Percentiles rank a stretch among this genome's conserved stretches.
These are phyloP conservation scores for Cercospora zeina DNA, from an alignment of 2,329 filamentous ascomycete species.

Conservation along the genomic window DNA sequence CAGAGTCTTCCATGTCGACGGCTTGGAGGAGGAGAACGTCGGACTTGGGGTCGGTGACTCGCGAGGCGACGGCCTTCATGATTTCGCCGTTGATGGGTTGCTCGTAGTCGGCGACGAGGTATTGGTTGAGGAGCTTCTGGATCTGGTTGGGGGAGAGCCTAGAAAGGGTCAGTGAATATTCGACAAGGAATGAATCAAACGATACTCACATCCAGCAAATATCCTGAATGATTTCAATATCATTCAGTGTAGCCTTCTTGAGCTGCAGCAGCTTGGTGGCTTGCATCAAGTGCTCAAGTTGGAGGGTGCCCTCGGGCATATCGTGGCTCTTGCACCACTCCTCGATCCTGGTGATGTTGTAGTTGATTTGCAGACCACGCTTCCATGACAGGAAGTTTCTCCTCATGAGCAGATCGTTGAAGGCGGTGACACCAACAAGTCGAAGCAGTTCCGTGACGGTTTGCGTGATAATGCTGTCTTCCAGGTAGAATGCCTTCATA, in stretches of 20 bases:
- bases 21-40: conserved; percentile 90
- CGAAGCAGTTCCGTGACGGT: conserved; percentile 90
- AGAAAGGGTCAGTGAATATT: conserved; percentile 23
- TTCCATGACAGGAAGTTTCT: conserved; percentile 99
- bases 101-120: conserved; percentile 97
- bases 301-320: conserved; percentile 96
- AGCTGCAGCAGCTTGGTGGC: conserved; percentile 96
- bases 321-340: conserved; percentile 99
- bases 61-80: conserved; percentile 97
- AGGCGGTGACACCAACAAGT: conserved; percentile 93
- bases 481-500: conserved; percentile 98
- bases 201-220: conserved; percentile 96
- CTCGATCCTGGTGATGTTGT: conserved; percentile 98
- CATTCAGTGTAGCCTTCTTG: conserved; percentile 98
- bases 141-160: conserved; percentile 98
- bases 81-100: conserved; percentile 99
- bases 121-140: conserved; percentile 97
- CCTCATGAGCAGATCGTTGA: conserved; percentile 97
- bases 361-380: conserved; percentile 98
- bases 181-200: neutral
- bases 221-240: conserved; percentile 99
- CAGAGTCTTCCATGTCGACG: conserved; percentile 98
- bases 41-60: conserved; percentile 91
- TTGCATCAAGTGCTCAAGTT: conserved; percentile 99
- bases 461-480: conserved; percentile 93